A percentile compares a stretch with the other conserved stretches of the same genome.
Conservation (phyloP, 1,284 basidiomycete genomes). For the Quambalaria eucalypti region DNA sequence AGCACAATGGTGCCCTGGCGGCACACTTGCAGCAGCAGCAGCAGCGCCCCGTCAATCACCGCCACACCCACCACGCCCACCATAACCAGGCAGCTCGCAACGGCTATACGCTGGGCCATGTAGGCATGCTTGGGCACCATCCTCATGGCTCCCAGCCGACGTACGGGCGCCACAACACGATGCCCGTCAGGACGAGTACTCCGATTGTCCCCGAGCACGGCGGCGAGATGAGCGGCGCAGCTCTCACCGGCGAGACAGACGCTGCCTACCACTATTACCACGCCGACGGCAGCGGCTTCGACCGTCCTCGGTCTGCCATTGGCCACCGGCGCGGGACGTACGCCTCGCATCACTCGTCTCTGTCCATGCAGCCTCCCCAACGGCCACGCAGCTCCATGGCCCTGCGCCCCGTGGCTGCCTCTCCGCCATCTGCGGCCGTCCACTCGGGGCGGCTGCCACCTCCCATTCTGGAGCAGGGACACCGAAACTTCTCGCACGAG, state of each 20-base stretch:
- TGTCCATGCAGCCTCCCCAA: no score
- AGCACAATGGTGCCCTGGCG: no score
- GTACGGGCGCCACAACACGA: slow-evolving; percentile 19
- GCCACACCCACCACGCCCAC: slow-evolving; percentile 11
- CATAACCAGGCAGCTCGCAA: slow-evolving; percentile 5
- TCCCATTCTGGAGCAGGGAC: no score
- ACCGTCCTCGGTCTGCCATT: slow-evolving; percentile 5
- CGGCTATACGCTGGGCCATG: slow-evolving; percentile 4
- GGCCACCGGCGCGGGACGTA: slow-evolving; percentile 1
- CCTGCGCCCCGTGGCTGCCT: neutral
- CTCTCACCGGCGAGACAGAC: slow-evolving; percentile 8
- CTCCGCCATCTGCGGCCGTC: neutral
- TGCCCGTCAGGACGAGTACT: slow-evolving; percentile 21
- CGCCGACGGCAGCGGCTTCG: slow-evolving; percentile 20
- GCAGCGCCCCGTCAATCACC: slow-evolving; percentile 4
- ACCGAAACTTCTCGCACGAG: slow-evolving; percentile 31
- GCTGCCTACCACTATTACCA: slow-evolving; percentile 14
- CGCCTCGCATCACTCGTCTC: slow-evolving; percentile 1
- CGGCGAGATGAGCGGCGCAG: slow-evolving; percentile 27
- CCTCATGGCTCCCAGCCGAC: slow-evolving; percentile 9
- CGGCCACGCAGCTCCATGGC: slow-evolving; percentile 5
- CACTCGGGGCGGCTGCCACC: neutral
- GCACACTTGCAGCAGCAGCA: slow-evolving; percentile 11
- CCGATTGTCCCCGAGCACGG: slow-evolving; percentile 37
- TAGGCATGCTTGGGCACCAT: slow-evolving; percentile 15